Evolutionary conservation across 257 asterid genomes (phyloP), one percentile per base, ranked within the genome.

Genomic region (Rauvolfia tetraphylla): DNA sequence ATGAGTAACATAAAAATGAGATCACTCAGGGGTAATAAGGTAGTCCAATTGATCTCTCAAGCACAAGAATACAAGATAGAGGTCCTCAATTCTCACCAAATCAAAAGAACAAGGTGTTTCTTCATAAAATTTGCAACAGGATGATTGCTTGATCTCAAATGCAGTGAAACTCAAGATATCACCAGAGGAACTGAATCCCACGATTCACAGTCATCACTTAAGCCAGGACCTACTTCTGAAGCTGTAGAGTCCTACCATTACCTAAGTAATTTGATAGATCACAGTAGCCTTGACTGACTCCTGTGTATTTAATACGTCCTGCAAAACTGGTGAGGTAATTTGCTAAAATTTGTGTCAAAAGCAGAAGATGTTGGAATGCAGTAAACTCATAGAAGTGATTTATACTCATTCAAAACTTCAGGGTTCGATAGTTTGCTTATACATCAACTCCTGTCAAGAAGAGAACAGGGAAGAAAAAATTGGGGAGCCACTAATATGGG

Each of bases 401-500:
- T 53, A 48, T 46, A 46, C 25, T 71, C 75, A 70, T 69, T 65
- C 23, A 38, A 67, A 67, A 53, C 57, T 29, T 44, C 68, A 23
- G 57, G 22, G 56, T 58, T 38, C 13, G 23, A 39, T n/a, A 63
- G 44, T 8, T 25, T 15, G 69, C 69, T 63, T 63, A 63, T 33
- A 63, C 69, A 63, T 33, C 22, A 15, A 15, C 11, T 77, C 68
- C 68, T 62, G 68, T 33, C 68, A 31, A 49, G 68, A 61, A n/a
- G 68, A 57, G 68, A 57, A 53, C 41, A 68, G 71, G 66, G 27
- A 31, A 51, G n/a, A 44, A 68, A 83, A 81, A 85, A 59, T 23
- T 57, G 89, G 88, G 93, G 90, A 86, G 91, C 92, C 91, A 87
- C 90, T 74, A 71, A 77, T 56, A 82, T 70, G 89, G 88, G 90